Conservation (phyloP, 1,139 yeast genomes). For the Pneumocystis carinii region DNA sequence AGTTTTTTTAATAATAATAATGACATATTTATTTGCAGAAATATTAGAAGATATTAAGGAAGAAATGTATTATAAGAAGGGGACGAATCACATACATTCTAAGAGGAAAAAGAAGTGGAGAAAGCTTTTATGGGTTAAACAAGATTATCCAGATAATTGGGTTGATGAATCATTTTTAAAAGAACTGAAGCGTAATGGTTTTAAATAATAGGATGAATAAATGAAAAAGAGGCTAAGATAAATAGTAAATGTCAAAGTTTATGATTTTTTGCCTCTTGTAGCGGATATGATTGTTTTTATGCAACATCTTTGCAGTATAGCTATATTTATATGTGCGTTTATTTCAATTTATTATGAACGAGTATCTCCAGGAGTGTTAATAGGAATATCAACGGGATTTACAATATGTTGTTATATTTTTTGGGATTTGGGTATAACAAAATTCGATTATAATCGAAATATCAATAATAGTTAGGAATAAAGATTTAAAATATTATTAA, state of each 20-base stretch:
- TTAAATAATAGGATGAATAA: background rate
- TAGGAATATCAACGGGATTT: conserved; percentile 21
- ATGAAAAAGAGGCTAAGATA: background rate
- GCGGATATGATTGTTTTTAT: conserved; percentile 58
- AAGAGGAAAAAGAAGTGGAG: conserved; percentile 40
- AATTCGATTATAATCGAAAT: conserved; percentile 5
- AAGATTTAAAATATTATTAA: background rate
- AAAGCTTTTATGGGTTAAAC: conserved; percentile 72
- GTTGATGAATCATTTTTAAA: conserved; percentile 68
- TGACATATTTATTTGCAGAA: background rate
- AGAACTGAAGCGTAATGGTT: conserved; percentile 52
- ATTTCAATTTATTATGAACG: conserved; percentile 29
- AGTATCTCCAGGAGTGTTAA: conserved; percentile 24
- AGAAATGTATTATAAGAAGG: background rate
- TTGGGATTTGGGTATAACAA: conserved; percentile 20
- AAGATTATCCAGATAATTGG: conserved; percentile 82
- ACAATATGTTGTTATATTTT: conserved; percentile 27
- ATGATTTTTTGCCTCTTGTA: conserved; percentile 47
- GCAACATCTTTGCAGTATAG: conserved; percentile 47
- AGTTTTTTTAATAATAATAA: background rate
- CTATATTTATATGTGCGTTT: conserved; percentile 48
- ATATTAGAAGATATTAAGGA: background rate
- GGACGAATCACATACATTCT: background rate
- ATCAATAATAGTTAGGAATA: background rate
- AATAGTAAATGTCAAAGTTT: conserved; percentile 45